Evolutionary conservation across 208 protist genomes (phyloP).

Genomic region (Histomonas meleagridis): DNA sequence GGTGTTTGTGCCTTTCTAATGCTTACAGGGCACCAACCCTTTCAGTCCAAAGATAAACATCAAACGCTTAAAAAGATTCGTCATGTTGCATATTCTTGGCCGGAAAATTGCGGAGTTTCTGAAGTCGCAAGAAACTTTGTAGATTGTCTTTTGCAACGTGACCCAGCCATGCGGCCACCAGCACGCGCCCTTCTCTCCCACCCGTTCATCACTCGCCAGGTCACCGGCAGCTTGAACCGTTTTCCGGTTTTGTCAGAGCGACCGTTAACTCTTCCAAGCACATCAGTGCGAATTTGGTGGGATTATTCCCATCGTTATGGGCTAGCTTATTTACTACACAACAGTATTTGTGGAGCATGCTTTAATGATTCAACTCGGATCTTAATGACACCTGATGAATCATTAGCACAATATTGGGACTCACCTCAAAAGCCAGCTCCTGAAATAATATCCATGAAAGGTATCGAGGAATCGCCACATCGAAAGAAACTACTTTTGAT

Average conservation of each 20-base stretch:
- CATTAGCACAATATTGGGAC: constrained; percentile 8
- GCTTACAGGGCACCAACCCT: constrained; percentile 80
- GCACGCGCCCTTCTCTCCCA: constrained; percentile 67
- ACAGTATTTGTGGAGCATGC: constrained; percentile 74
- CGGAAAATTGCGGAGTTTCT: constrained; percentile 58
- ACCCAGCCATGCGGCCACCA: constrained; percentile 65
- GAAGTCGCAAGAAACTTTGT: constrained; percentile 70
- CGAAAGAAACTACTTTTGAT: constrained; percentile 1
- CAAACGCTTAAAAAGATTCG: constrained; percentile 81
- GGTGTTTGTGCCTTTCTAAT: constrained; percentile 78
- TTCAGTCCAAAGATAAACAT: constrained; percentile 85
- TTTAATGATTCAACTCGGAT: constrained; percentile 92
- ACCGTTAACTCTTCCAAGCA: not conserved
- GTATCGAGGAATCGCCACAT: not conserved
- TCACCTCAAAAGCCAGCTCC: not conserved
- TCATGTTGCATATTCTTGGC: constrained; percentile 76
- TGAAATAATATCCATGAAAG: not conserved
- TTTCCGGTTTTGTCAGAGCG: not conserved
- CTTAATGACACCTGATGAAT: constrained; percentile 60
- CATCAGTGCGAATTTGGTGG: constrained; percentile 18
- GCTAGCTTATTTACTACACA: constrained; percentile 77
- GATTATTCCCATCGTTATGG: constrained; percentile 82
- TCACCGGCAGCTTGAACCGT: not conserved
- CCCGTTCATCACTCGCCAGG: constrained; percentile 62
- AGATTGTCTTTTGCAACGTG: constrained; percentile 56